Base-by-base conservation (phyloP, 192 early-diverging fungal species). In the Diversispora epigaea region DNA sequence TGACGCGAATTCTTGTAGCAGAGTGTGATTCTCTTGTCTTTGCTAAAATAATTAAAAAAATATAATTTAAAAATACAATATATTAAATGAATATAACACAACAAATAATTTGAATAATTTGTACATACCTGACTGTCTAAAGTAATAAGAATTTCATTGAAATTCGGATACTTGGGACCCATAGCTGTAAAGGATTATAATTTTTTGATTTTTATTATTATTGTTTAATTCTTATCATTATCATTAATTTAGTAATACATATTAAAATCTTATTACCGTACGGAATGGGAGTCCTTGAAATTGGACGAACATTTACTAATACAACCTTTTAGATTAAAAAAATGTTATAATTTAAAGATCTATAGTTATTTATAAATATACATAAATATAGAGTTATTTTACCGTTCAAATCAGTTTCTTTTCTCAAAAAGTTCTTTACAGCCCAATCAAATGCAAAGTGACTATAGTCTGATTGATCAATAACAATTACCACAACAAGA, bases 361-460 rank as follows among this genome's bases (percentile, higher is more conserved):
- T n/a, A n/a, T n/a, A n/a, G n/a, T n/a, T n/a, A n/a, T n/a, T n/a
- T n/a, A n/a, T n/a, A n/a, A n/a, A n/a, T 32, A 32, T 32, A 32
- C 0, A 32, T 32, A 32, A 2, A 32, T 32, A 32, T 32, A 32
- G 2, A 32, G 25, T 32, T 32, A 32, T 32, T 32, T 32, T 32
- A 32, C 25, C 25, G 2, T 57, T 69, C 32, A 73, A 65, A 54
- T 83, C 81, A n/a, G 10, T 62, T 25, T 84, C 62, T 50, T 69
- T 67, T 52, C 73, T 40, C 32, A 82, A 63, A 44, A 83, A 77
- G 47, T 83, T 79, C 17, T 85, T 67, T 7, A 82, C 40, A 4
- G 79, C 58, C 79, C 80, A 83, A 43, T 83, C 55, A 41, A 83
- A 78, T n/a, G 81, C 83, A 43, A 78, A 40, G 6, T 64, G 14